Percentiles rank a stretch among this genome's conserved stretches.
Conservation (phyloP, 768 basidiomycete species). For the Suillus lakei region DNA sequence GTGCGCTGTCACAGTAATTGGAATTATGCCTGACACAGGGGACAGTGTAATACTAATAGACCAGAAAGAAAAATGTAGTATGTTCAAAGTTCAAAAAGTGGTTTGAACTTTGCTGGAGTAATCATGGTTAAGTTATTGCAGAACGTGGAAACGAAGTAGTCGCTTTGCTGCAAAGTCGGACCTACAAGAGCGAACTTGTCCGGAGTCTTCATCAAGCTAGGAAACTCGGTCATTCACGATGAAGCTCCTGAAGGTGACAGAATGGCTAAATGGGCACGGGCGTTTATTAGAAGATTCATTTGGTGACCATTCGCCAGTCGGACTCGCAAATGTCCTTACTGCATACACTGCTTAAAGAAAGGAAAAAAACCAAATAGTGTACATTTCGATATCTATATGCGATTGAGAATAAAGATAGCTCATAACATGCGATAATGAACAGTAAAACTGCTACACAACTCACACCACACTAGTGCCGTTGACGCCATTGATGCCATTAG, state of each 20-base stretch:
- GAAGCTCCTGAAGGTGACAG: neutral
- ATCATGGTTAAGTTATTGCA: neutral
- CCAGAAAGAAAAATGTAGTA: neutral
- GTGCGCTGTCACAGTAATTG: neutral
- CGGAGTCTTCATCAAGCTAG: neutral
- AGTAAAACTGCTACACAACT: neutral
- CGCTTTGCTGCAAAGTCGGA: neutral
- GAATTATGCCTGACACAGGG: neutral
- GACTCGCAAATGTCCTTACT: too few relatives aligned
- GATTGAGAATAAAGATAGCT: neutral
- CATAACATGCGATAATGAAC: neutral
- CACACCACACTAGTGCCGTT: neutral
- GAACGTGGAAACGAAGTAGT: neutral
- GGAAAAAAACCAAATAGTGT: neutral
- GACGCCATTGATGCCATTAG: constrained; percentile 13
- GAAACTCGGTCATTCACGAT: neutral
- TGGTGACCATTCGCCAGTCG: too few relatives aligned
- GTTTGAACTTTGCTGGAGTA: neutral
- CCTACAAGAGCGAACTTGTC: neutral
- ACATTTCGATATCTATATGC: neutral
- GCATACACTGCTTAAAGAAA: neutral
- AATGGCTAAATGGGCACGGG: neutral
- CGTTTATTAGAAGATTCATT: neutral
- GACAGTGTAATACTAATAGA: neutral
- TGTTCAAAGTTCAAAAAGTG: neutral